These are phyloP conservation scores for Xeromyces bisporus DNA, from an alignment of 495 filamentous ascomycete species.

Conservation along the genomic window DNA sequence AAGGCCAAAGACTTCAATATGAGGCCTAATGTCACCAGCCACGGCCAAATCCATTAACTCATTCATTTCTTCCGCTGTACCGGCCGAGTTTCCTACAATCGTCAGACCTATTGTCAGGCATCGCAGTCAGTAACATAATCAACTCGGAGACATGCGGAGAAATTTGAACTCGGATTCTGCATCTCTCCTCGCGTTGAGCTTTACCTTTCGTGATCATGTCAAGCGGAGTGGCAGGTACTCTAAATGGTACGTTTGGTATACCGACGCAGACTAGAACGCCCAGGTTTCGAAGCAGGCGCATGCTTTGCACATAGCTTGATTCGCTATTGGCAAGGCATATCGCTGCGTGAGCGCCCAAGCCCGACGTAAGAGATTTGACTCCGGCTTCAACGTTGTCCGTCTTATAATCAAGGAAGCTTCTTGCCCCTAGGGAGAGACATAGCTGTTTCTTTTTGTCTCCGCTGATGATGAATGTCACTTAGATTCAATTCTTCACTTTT, in stretches of 20 bases:
- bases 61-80: slow-evolving; percentile 23
- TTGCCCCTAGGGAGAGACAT: slow-evolving; percentile 22
- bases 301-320: slow-evolving; percentile 23
- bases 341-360: slow-evolving; percentile 27
- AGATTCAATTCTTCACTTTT: not conserved
- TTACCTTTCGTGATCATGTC: slow-evolving; percentile 29
- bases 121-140: not conserved
- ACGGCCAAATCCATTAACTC: slow-evolving; percentile 25
- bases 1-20: slow-evolving; percentile 25
- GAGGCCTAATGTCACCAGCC: slow-evolving; percentile 20
- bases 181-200: not conserved
- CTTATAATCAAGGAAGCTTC: slow-evolving; percentile 24
- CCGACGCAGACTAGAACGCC: slow-evolving; percentile 29
- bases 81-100: slow-evolving; percentile 26
- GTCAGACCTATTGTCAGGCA: slow-evolving; percentile 23
- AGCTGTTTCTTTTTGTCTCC: slow-evolving; percentile 25
- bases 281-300: slow-evolving; percentile 21
- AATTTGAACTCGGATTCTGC: not conserved
- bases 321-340: slow-evolving; percentile 27
- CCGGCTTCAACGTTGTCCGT: slow-evolving; percentile 18
- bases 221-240: slow-evolving; percentile 22
- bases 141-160: not conserved
- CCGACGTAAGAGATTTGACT: slow-evolving; percentile 17
- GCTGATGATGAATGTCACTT: slow-evolving; percentile 4
- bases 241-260: slow-evolving; percentile 22